Percentiles rank a stretch among this genome's conserved stretches.
Evolutionary conservation across 2,329 filamentous ascomycete species (phyloP).

Genomic region (Fusarium nygamai): DNA sequence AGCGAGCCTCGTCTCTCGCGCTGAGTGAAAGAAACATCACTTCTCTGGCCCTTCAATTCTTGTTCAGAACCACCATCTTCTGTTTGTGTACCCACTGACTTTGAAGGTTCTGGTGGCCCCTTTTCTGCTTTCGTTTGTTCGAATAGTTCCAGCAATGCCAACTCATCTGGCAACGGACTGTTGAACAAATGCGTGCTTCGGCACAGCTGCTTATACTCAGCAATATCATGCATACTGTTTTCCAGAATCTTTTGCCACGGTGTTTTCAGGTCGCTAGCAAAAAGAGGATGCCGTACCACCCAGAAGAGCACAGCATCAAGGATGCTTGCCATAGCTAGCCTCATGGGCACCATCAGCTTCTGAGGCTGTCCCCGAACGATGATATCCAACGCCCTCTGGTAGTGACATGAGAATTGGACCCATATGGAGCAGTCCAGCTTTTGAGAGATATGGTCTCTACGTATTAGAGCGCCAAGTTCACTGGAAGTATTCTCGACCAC

Average conservation of each 20-base stretch:
- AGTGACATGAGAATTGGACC: constrained; percentile 39
- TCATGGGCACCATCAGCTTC: constrained; percentile 46
- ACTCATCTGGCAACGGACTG: constrained; percentile 30
- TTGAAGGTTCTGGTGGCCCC: not conserved
- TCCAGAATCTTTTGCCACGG: constrained; percentile 41
- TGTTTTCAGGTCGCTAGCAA: constrained; percentile 38
- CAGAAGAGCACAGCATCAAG: constrained; percentile 44
- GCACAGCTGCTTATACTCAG: constrained; percentile 38
- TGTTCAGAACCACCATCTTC: not conserved
- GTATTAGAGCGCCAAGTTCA: constrained; percentile 37
- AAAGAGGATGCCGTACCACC: constrained; percentile 40
- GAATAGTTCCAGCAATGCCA: constrained; percentile 35
- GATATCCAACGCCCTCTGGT: constrained; percentile 45
- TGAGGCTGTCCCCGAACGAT: constrained; percentile 38
- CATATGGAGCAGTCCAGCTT: constrained; percentile 33
- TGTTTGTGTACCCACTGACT: not conserved
- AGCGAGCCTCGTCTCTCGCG: constrained; percentile 34
- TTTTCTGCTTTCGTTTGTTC: constrained; percentile 4
- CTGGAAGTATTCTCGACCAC: constrained; percentile 42
- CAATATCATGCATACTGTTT: constrained; percentile 42
- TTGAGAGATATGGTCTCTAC: constrained; percentile 13
- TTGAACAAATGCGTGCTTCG: constrained; percentile 14
- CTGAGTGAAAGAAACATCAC: not conserved
- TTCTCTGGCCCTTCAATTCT: not conserved
- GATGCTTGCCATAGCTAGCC: constrained; percentile 46